Conservation (phyloP, 1,284 basidiomycete genomes). For the Pseudozyma sp. region DNA sequence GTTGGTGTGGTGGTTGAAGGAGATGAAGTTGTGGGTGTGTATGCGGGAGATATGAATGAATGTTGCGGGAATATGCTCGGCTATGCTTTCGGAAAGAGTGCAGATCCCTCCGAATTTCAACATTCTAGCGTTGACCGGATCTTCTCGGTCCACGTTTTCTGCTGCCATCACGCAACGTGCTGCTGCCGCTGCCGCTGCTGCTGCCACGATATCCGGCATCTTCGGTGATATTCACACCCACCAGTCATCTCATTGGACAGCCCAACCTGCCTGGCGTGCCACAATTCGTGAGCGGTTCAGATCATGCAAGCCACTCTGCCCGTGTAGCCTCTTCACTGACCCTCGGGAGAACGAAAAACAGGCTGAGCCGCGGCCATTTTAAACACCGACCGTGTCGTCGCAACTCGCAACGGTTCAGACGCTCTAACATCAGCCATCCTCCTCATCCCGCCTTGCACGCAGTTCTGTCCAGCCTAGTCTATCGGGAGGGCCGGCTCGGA, state of each 20-base stretch:
- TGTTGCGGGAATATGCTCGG: too few relatives aligned
- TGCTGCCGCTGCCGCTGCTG: neutral
- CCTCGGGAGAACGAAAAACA: neutral
- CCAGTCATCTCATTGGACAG: too few relatives aligned
- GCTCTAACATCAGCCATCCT: too few relatives aligned
- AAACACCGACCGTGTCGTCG: constrained; percentile 13
- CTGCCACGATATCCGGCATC: too few relatives aligned
- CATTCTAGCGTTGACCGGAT: neutral
- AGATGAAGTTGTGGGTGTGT: neutral
- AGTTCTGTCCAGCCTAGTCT: too few relatives aligned
- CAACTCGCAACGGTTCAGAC: neutral
- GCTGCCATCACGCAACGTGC: constrained; percentile 10
- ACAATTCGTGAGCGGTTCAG: neutral
- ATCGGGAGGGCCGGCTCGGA: too few relatives aligned
- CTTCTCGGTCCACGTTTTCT: constrained; percentile 1
- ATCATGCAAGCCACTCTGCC: neutral
- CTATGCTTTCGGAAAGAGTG: neutral
- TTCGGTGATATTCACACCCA: too few relatives aligned
- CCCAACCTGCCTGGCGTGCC: too few relatives aligned
- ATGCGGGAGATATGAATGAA: too few relatives aligned
- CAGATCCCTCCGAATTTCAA: neutral
- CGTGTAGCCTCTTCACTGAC: too few relatives aligned
- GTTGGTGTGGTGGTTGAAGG: neutral
- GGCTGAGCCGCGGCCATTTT: constrained; percentile 9
- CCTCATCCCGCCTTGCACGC: too few relatives aligned